These are phyloP conservation scores for Boletus rubroflammeus DNA, from an alignment of 768 basidiomycete species.

Conservation along the genomic window DNA sequence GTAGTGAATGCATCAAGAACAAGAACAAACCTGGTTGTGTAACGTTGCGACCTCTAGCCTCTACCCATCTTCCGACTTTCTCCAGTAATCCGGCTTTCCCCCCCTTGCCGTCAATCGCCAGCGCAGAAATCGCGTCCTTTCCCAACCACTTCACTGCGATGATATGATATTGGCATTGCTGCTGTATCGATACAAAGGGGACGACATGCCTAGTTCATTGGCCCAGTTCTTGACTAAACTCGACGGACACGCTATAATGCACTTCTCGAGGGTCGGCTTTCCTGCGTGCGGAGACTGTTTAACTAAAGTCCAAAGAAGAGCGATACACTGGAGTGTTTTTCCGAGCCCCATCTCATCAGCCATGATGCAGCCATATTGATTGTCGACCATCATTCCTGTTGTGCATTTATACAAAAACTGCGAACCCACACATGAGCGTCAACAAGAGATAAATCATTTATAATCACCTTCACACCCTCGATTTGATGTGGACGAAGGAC, in stretches of 20 bases:
- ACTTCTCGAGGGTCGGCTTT: slow-evolving; percentile 91
- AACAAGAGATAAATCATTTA: background rate
- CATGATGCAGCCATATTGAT: slow-evolving; percentile 97
- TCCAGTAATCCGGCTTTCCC: slow-evolving; percentile 76
- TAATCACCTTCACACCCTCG: slow-evolving; percentile 88
- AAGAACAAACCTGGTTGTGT: slow-evolving; percentile 74
- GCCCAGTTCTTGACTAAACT: slow-evolving; percentile 99
- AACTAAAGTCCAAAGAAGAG: slow-evolving; percentile 90
- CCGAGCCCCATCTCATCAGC: slow-evolving; percentile 99
- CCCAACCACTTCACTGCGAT: slow-evolving; percentile 91
- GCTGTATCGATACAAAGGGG: background rate
- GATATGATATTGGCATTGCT: background rate
- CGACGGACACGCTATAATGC: slow-evolving; percentile 95
- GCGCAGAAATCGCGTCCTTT: slow-evolving; percentile 69
- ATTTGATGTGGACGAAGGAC: slow-evolving; percentile 96
- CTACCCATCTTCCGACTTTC: slow-evolving; percentile 85
- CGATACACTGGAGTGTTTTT: slow-evolving; percentile 95
- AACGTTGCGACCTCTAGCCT: slow-evolving; percentile 83
- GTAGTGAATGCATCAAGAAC: background rate
- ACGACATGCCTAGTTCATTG: slow-evolving; percentile 77
- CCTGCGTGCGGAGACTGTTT: slow-evolving; percentile 91
- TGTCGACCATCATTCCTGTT: slow-evolving; percentile 88
- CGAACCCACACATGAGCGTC: slow-evolving; percentile 1
- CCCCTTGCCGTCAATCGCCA: slow-evolving; percentile 92
- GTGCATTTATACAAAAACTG: slow-evolving; percentile 96